Conservation (phyloP, 257 asterid species). For the Jasminum sambac region DNA sequence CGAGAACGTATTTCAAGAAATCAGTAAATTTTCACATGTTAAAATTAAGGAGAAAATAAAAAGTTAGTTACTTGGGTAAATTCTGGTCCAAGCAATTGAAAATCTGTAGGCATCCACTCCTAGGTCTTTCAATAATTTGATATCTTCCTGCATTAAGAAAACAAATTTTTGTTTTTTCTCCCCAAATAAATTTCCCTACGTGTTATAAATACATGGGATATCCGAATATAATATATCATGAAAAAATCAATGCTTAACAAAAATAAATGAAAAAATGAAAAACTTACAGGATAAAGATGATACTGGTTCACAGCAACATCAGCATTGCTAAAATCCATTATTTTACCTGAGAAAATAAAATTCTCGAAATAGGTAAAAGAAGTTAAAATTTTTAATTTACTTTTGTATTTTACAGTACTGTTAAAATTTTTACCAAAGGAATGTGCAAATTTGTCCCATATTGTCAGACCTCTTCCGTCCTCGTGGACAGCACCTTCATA, state of each 20-base stretch:
- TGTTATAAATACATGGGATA: no score
- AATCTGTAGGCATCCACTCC: constrained; percentile 96
- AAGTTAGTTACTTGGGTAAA: constrained; percentile 63
- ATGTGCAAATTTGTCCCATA: constrained; percentile 88
- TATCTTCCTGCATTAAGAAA: constrained; percentile 56
- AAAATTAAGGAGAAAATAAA: neutral
- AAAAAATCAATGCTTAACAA: no score
- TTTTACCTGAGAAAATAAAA: constrained; percentile 50
- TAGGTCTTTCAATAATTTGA: constrained; percentile 71
- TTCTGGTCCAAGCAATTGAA: constrained; percentile 92
- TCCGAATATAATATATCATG: no score
- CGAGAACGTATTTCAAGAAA: no score
- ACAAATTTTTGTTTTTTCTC: neutral
- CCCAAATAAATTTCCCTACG: no score
- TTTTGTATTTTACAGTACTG: neutral
- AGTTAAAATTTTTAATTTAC: neutral
- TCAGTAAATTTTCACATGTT: no score
- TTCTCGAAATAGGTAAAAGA: neutral
- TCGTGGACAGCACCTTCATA: constrained; percentile 87
- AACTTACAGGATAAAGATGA: constrained; percentile 59
- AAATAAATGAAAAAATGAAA: neutral
- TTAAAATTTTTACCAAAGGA: constrained; percentile 45
- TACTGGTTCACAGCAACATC: constrained; percentile 82
- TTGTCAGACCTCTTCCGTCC: constrained; percentile 75
- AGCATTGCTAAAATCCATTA: constrained; percentile 73